Evolutionary conservation across 345 rosid genomes (phyloP).

Genomic region (Camelina hispida): DNA sequence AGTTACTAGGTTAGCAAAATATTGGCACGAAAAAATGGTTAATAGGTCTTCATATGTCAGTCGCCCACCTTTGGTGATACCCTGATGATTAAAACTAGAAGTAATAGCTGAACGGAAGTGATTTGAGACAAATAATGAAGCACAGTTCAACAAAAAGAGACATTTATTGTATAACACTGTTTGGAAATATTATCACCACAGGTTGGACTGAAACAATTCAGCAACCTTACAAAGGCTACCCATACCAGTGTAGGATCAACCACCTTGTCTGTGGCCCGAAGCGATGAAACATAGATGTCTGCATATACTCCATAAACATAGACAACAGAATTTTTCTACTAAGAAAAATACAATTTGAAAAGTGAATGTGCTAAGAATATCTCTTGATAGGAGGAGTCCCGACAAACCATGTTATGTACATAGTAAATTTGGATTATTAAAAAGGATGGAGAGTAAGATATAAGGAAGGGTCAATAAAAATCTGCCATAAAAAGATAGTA

Average conservation of each 20-base stretch:
- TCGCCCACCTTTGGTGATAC: constrained; percentile 31
- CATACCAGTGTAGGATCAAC: constrained; percentile 22
- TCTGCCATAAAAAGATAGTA: neutral
- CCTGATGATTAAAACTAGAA: constrained; percentile 34
- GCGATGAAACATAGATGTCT: constrained; percentile 26
- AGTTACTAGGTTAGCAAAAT: constrained; percentile 28
- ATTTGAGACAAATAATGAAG: neutral
- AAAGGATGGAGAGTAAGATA: neutral
- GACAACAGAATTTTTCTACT: constrained; percentile 13
- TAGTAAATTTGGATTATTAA: neutral
- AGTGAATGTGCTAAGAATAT: neutral
- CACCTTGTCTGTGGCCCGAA: constrained; percentile 19
- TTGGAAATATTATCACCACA: constrained; percentile 28
- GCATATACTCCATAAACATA: constrained; percentile 26
- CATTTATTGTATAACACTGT: constrained; percentile 1
- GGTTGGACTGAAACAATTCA: constrained; percentile 22
- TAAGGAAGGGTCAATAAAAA: neutral
- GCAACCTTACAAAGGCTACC: constrained; percentile 26
- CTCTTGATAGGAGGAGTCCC: constrained; percentile 12
- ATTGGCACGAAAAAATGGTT: neutral
- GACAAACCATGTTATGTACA: constrained; percentile 22
- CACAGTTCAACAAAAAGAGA: constrained; percentile 13
- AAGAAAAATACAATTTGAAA: constrained; percentile 24
- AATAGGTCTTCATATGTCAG: constrained; percentile 24
- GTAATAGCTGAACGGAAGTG: constrained; percentile 13